Base-by-base conservation (phyloP, 2,329 filamentous ascomycete genomes). In the Fusarium verticillioides region DNA sequence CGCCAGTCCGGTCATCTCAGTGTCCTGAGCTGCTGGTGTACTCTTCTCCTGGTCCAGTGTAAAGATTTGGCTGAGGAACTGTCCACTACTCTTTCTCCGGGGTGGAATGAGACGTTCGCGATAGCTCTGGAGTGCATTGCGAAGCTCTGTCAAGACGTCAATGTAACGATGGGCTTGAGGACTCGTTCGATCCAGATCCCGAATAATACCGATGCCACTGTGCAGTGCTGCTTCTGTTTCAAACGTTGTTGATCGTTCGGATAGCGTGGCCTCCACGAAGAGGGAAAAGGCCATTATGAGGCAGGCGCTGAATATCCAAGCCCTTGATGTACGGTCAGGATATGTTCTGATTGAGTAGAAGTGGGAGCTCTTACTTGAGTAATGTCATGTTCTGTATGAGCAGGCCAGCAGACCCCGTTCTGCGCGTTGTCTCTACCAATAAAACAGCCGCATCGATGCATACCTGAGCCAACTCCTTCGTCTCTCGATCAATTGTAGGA, bases 261-360 rank as follows among this genome's bases (percentile, higher is more conserved):
- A 58, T 9, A 58, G 1, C 0, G 56, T 36, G 8, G 56, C 56
- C 8, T 58, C 56, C 1, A 58, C 32, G 10, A 58, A 58, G 1
- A 58, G 42, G 3, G 56, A 58, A 16, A 23, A 58, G 1, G 30
- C 60, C n/a, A 63, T 28, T 1, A 63, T 63, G 2, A 63, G n/a
- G 1, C 60, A 63, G 4, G 42, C 60, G 4, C 60, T 63, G 2
- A 63, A 63, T 13, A 63, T 63, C 60, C 60, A 63, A 9, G 60
- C 60, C 30, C 60, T 60, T 16, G 1, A 7, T 15, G 0, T 0
- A 4, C 1, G 0, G 28, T 63, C 15, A 62, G 50, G 4, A 11
- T 2, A 5, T 2, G 2, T 4, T 11, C 16, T 8, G 3, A 0
- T 1, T 1, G 4, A 23, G 7, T 1, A 5, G 2, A 13, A 1